Evolutionary conservation across 2,329 filamentous ascomycete genomes (phyloP).

Genomic region (Xylariaceae sp.): DNA sequence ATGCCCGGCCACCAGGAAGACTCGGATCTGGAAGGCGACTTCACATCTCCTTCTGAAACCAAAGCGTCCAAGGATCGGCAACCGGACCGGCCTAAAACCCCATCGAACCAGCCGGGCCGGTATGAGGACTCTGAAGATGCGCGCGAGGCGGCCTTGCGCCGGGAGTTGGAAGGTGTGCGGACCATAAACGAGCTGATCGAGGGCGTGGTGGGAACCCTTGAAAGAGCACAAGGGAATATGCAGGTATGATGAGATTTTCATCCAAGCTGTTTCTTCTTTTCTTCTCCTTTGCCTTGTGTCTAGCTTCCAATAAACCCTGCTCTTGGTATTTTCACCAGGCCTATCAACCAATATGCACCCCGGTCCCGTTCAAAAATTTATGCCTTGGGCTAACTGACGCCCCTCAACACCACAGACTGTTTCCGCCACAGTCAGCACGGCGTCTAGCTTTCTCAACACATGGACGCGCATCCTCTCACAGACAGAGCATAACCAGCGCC

Average conservation of each 20-base stretch:
- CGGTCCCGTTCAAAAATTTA: too few species aligned
- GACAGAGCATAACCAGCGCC: constrained; percentile 92
- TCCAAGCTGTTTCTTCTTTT: not conserved
- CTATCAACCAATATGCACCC: too few species aligned
- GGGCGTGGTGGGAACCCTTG: constrained; percentile 64
- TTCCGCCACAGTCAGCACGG: constrained; percentile 75
- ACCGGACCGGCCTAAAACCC: constrained; percentile 44
- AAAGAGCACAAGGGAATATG: constrained; percentile 73
- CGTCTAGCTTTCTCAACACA: constrained; percentile 83
- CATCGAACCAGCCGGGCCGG: constrained; percentile 39
- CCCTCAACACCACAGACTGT: constrained; percentile 56
- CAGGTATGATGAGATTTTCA: constrained; percentile 42
- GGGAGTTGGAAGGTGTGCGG: constrained; percentile 76
- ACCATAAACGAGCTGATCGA: constrained; percentile 88
- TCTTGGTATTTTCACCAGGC: too few species aligned
- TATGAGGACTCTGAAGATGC: constrained; percentile 51
- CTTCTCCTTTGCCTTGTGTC: not conserved
- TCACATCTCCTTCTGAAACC: constrained; percentile 37
- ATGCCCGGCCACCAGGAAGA: constrained; percentile 43
- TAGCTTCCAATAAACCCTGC: not conserved
- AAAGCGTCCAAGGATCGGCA: constrained; percentile 27
- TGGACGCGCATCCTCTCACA: constrained; percentile 96
- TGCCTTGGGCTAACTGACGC: constrained; percentile 7
- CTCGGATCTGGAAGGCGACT: constrained; percentile 44
- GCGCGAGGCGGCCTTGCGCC: constrained; percentile 67